These are phyloP conservation scores for Candida ortonii DNA, from an alignment of 805 yeast genomes.

Conservation along the genomic window DNA sequence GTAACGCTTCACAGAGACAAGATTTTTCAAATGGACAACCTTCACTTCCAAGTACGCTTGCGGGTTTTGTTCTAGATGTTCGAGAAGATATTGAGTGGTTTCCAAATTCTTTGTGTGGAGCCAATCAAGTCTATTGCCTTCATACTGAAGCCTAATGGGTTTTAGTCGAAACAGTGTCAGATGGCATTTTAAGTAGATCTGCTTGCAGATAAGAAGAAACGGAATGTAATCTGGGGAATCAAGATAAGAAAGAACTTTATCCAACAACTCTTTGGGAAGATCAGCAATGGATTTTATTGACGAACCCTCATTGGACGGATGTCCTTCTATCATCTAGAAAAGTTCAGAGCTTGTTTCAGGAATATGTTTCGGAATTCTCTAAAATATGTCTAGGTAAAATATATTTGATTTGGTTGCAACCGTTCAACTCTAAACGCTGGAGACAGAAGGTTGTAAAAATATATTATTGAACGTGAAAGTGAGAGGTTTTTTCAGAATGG, in stretches of 20 bases:
- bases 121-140: constrained; percentile 6
- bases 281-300: too few relatives aligned
- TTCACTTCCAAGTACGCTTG: constrained; percentile 14
- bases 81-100: constrained; percentile 12
- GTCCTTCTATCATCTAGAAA: constrained; percentile 1
- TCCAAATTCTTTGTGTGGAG: constrained; percentile 8
- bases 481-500: too few relatives aligned
- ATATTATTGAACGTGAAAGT: too few relatives aligned
- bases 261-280: constrained; percentile 27
- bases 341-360: too few relatives aligned
- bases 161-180: constrained; percentile 19
- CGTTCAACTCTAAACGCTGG: too few relatives aligned
- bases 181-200: constrained; percentile 19
- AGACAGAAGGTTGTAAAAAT: too few relatives aligned
- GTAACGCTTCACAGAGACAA: too few relatives aligned
- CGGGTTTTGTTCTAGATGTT: constrained; percentile 13
- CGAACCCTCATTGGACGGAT: too few relatives aligned
- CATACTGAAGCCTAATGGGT: constrained; percentile 18
- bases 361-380: too few relatives aligned
- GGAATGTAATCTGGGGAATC: constrained; percentile 15
- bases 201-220: constrained; percentile 19
- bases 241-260: constrained; percentile 15
- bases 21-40: constrained; percentile 15
- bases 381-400: too few relatives aligned
- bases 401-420: too few relatives aligned